Evolutionary conservation across 805 yeast genomes (phyloP).

Genomic region (Metschnikowia reukaufii): DNA sequence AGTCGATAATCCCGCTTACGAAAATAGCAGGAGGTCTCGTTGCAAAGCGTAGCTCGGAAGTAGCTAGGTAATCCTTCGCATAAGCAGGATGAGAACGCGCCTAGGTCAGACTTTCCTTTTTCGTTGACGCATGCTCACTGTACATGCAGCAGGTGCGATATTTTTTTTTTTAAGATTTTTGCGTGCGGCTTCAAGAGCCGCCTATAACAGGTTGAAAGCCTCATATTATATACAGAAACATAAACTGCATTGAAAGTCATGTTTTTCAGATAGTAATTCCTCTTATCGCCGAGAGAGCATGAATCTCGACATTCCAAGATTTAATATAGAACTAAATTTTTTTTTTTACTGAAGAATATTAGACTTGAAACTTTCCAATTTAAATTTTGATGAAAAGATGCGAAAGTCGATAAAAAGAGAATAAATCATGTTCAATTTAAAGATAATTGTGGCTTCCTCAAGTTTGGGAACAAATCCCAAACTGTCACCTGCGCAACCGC

Average conservation of each 20-base stretch:
- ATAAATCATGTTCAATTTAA: not conserved
- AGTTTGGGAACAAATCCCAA: not conserved
- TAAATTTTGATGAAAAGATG: not conserved
- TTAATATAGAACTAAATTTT: too few species aligned
- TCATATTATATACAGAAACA: not conserved
- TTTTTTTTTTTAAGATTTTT: slow-evolving; percentile 5
- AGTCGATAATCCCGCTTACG: too few species aligned
- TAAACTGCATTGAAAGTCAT: not conserved
- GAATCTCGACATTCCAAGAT: not conserved
- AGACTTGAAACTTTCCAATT: not conserved
- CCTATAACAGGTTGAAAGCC: slow-evolving; percentile 5
- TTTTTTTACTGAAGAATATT: too few species aligned
- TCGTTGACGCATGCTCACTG: not conserved
- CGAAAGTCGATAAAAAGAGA: not conserved
- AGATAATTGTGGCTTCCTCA: not conserved
- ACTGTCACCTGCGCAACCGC: slow-evolving; percentile 9
- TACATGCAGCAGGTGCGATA: slow-evolving; percentile 11
- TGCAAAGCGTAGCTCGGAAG: too few species aligned
- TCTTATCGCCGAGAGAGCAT: not conserved
- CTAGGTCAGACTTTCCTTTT: slow-evolving; percentile 3
- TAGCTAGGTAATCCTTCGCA: not conserved
- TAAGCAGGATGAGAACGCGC: not conserved
- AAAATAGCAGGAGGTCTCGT: too few species aligned
- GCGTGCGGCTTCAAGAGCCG: slow-evolving; percentile 12
- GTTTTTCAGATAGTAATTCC: too few species aligned